phyloP scores from a whole-genome alignment of 805 yeast genomes.

The Suhomyces pyralidae region DNA sequence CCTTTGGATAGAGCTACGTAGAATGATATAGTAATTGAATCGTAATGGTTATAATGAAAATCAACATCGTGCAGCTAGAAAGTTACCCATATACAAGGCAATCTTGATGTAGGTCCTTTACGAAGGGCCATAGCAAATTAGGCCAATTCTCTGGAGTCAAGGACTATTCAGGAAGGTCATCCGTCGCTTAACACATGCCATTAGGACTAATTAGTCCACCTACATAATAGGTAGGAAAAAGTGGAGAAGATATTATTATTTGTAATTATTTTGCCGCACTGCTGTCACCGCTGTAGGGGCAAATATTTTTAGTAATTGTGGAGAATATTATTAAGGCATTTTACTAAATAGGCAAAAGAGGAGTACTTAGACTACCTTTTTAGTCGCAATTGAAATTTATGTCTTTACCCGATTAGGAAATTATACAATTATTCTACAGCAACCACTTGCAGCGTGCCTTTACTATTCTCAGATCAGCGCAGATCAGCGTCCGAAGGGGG shows the following conservation, averaged over 20 bases:
- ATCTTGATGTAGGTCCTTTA: neutral
- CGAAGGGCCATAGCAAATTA: neutral
- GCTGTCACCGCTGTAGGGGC: neutral
- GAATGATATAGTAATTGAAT: neutral
- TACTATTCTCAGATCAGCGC: constrained; percentile 1
- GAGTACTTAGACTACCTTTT: constrained; percentile 4
- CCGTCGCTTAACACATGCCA: constrained; percentile 5
- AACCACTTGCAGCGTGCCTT: constrained; percentile 3
- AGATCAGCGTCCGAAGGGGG: neutral
- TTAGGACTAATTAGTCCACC: constrained; percentile 4
- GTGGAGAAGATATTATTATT: constrained; percentile 1
- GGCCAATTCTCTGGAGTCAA: neutral
- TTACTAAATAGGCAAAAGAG: constrained; percentile 13
- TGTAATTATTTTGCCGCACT: neutral
- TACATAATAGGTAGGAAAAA: neutral
- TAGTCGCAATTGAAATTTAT: neutral
- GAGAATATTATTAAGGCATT: neutral
- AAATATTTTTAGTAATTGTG: neutral
- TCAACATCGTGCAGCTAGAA: neutral
- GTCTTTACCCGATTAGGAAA: constrained; percentile 4
- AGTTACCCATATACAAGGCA: neutral
- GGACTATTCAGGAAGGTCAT: constrained; percentile 4
- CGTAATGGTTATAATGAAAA: neutral
- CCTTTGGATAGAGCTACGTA: neutral
- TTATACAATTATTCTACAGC: neutral